A percentile compares a stretch with the other conserved stretches of the same genome.
Conservation (phyloP, 2,329 filamentous ascomycete species). For the Aspergillus candidus region DNA sequence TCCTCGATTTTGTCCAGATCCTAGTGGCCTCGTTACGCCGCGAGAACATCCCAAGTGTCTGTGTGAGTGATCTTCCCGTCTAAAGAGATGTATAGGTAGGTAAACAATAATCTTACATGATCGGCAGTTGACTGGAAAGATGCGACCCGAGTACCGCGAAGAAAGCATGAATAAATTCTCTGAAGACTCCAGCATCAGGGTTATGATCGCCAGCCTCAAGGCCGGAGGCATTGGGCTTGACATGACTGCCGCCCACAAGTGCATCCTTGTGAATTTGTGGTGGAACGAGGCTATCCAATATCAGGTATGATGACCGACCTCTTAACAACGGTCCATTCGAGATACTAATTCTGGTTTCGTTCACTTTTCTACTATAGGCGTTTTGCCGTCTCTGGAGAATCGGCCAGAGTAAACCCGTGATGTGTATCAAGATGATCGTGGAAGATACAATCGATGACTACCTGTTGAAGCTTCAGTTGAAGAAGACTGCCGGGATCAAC, state of each 20-base stretch:
- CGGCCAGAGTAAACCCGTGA: slow-evolving; percentile 56
- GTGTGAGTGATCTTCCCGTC: slow-evolving; percentile 4
- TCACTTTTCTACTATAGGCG: slow-evolving; percentile 23
- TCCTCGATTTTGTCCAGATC: slow-evolving; percentile 48
- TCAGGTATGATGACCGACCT: slow-evolving; percentile 44
- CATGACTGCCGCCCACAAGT: slow-evolving; percentile 54
- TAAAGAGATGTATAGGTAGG: background rate
- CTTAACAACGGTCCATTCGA: slow-evolving; percentile 40
- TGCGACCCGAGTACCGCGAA: slow-evolving; percentile 40
- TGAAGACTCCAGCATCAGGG: slow-evolving; percentile 29
- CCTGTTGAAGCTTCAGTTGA: slow-evolving; percentile 50
- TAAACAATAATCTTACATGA: background rate
- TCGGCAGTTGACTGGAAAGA: slow-evolving; percentile 44
- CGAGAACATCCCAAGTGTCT: slow-evolving; percentile 43
- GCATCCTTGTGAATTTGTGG: slow-evolving; percentile 53
- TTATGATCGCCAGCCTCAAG: slow-evolving; percentile 53
- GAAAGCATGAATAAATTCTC: slow-evolving; percentile 45
- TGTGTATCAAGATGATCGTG: slow-evolving; percentile 54
- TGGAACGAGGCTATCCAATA: slow-evolving; percentile 58
- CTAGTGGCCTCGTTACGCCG: slow-evolving; percentile 45
- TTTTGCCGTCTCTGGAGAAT: slow-evolving; percentile 59
- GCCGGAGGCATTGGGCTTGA: slow-evolving; percentile 56
- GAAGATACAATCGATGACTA: slow-evolving; percentile 53
- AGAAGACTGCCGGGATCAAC: slow-evolving; percentile 40
- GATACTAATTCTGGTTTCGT: too few species aligned